Base-by-base conservation (phyloP, 2,329 filamentous ascomycete genomes). In the Chaetomiaceae sp. region DNA sequence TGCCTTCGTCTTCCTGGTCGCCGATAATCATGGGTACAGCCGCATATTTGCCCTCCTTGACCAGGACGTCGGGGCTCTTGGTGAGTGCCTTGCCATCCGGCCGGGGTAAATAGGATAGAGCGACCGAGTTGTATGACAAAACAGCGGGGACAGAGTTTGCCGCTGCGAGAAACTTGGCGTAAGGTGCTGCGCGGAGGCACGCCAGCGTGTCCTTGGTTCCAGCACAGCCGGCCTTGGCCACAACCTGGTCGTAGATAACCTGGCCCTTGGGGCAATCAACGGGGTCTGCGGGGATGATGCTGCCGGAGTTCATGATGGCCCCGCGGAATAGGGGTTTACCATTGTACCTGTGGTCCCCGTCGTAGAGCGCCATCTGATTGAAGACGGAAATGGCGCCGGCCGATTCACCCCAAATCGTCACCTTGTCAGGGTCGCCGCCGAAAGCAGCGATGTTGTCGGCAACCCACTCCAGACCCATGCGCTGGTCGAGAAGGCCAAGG, bases 1-100 rank as follows among this genome's bases (percentile, higher is more conserved):
- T 90, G 16, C 87, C 87, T 67, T 92, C 87, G 64, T 92, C 88
- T 71, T 91, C 87, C 67, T 90, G 86, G 64, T 89, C 79, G 37
- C 88, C 87, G 34, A 87, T 78, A 58, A 78, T 78, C 70, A 75
- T 73, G 32, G 76, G 75, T 1, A 78, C 75, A 1, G 72, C 69
- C 18, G 75, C 66, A 54, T 76, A 77, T 5, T 75, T 75, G 13
- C 84, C 81, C 0, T 66, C 62, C 2, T 60, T 51, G 1, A 78
- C 70, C 4, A 88, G 71, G 0, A 76, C 50, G 0, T 91, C 86
- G 0, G 86, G 83, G 5, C 81, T 86, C 2, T 78, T 72, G 0
- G 80, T 76, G 8, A 90, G 74, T 4, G 77, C 75, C 1, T 65
- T 76, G 25, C 85, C 84, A 59, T 91, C 88, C 0, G 87, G 88